Evolutionary conservation across 148 eudicot species (phyloP), one percentile per base, ranked within the genome.

Genomic region (Camellia japonica): DNA sequence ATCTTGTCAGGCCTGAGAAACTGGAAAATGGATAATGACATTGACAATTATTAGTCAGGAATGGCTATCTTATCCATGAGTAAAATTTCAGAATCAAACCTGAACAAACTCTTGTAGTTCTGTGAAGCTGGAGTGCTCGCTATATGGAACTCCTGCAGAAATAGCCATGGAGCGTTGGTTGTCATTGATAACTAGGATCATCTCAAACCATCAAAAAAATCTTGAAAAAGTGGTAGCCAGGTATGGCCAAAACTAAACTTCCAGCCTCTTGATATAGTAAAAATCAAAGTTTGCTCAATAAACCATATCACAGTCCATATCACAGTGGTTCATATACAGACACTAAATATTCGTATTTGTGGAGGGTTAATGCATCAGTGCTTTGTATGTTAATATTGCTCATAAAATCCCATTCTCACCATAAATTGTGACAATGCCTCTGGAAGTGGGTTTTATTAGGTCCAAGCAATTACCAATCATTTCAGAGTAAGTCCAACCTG

Each of bases 401-500:
- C 49, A 1, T 15, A 69, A 69, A 70, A 46, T 70, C 54, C 30
- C 46, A 5, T 66, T 14, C 66, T 84, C 47, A 91, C 94, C 94
- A 68, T 87, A 91, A 52, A 91, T 85, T 42, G 87, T 86, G 72
- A 91, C 80, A 65, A 54, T 84, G 77, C 92, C 94, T 78, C 77
- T 87, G 6, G 80, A 55, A 74, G 75, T 87, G 65, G 94, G 94
- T 78, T 85, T 89, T 30, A 91, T 91, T 43, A 84, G 84, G 73
- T 91, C 92, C 83, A 91, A 81, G 41, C 80, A 79, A 67, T 77
- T 85, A 55, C 94, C 94, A 81, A 82, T 76, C 51, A 87, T 78
- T 83, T 89, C 92, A 7, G 94, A 86, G 82, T 81, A 91, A 65
- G 94, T 89, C 92, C 94, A 91, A 73, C 94, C 94, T 89, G 79